phyloP scores from a whole-genome alignment of 2,329 filamentous ascomycete genomes.

The Colletotrichum liriopes region DNA sequence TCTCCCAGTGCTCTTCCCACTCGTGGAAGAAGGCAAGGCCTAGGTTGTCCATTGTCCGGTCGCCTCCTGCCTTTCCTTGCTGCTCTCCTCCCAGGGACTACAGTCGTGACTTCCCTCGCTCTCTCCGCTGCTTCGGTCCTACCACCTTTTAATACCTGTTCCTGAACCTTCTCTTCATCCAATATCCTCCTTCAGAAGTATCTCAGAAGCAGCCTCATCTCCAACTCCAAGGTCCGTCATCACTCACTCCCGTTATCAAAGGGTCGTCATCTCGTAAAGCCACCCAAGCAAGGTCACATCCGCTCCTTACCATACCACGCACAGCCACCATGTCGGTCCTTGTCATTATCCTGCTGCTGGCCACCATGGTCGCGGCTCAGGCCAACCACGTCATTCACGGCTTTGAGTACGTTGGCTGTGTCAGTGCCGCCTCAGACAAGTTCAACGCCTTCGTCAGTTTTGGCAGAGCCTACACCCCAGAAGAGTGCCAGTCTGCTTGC shows the following conservation, averaged over 20 bases:
- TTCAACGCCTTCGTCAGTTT: slow-evolving; percentile 34
- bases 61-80: background rate
- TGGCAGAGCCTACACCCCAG: slow-evolving; percentile 26
- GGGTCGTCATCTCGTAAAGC: too few relatives aligned
- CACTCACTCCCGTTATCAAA: background rate
- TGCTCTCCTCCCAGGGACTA: background rate
- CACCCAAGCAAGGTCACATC: background rate
- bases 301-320: background rate
- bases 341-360: slow-evolving; percentile 22
- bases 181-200: background rate
- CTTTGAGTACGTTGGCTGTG: slow-evolving; percentile 41
- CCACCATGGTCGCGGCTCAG: slow-evolving; percentile 24
- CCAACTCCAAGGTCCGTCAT: background rate
- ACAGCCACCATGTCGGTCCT: background rate
- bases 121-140: background rate
- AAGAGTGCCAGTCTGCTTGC: slow-evolving; percentile 42
- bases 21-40: background rate
- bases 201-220: background rate
- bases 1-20: background rate
- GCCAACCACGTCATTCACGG: slow-evolving; percentile 20
- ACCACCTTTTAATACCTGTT: too few relatives aligned
- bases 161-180: too few relatives aligned
- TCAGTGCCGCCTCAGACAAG: slow-evolving; percentile 26
- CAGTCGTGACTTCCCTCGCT: background rate
- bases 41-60: too few relatives aligned